Evolutionary conservation across 805 yeast genomes (phyloP).

Genomic region (Saccharomycopsis fibuligera): DNA sequence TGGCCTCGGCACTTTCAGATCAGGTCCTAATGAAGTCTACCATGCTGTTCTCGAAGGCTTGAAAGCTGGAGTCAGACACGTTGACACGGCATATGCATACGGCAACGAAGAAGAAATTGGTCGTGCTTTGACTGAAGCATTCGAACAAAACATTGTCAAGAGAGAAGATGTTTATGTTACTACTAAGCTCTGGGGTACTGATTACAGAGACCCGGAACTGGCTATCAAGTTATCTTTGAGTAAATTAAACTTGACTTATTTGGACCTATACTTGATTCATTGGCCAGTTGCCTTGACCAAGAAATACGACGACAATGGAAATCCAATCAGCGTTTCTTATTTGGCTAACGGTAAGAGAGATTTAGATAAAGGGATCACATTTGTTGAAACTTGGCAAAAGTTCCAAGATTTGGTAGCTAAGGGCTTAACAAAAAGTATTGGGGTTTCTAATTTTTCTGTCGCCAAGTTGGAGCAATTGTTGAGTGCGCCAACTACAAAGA

Average conservation of each 20-base stretch:
- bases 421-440: conserved; percentile 59
- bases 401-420: conserved; percentile 53
- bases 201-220: conserved; percentile 33
- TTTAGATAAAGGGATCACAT: conserved; percentile 32
- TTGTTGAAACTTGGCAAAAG: conserved; percentile 53
- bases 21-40: conserved; percentile 36
- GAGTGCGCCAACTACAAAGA: conserved; percentile 38
- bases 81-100: conserved; percentile 63
- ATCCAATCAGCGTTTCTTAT: conserved; percentile 28
- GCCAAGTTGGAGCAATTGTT: conserved; percentile 46
- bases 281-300: conserved; percentile 51
- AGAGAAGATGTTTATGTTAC: conserved; percentile 53
- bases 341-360: conserved; percentile 33
- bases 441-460: conserved; percentile 68
- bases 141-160: conserved; percentile 16
- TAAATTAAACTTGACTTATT: conserved; percentile 50
- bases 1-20: conserved; percentile 48
- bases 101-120: conserved; percentile 52
- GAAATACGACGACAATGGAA: conserved; percentile 27
- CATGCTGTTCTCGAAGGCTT: conserved; percentile 43
- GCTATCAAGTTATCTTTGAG: conserved; percentile 47
- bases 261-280: conserved; percentile 61
- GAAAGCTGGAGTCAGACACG: conserved; percentile 47
- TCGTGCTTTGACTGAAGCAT: conserved; percentile 25
- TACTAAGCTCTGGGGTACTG: conserved; percentile 53